Evolutionary conservation across 495 filamentous ascomycete genomes (phyloP).

Genomic region (Pyrenopolyporus hunteri): DNA sequence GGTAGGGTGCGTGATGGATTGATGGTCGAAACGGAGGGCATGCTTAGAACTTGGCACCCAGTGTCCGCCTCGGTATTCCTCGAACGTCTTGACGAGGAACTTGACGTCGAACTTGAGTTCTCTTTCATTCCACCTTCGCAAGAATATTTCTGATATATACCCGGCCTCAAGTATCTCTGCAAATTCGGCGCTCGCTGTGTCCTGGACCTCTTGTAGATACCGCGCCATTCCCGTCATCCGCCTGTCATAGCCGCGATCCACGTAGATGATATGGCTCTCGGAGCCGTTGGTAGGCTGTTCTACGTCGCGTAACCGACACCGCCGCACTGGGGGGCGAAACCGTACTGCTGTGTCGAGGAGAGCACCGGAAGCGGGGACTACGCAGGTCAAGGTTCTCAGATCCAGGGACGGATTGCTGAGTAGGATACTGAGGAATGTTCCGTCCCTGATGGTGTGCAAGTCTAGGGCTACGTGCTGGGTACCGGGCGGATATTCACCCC

Average conservation of each 20-base stretch:
- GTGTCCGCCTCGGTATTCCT: slow-evolving; percentile 27
- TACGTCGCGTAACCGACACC: slow-evolving; percentile 12
- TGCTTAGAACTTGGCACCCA: slow-evolving; percentile 28
- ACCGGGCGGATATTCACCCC: slow-evolving; percentile 7
- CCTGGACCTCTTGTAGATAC: slow-evolving; percentile 16
- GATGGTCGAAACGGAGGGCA: slow-evolving; percentile 19
- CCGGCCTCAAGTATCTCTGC: background rate
- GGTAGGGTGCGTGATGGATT: slow-evolving; percentile 1
- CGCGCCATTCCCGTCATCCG: slow-evolving; percentile 19
- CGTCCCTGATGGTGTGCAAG: slow-evolving; percentile 23
- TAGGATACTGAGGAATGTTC: slow-evolving; percentile 2
- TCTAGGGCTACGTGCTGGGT: slow-evolving; percentile 19
- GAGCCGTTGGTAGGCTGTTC: slow-evolving; percentile 9
- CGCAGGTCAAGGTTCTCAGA: slow-evolving; percentile 11
- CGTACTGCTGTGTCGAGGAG: slow-evolving; percentile 10
- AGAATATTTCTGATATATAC: background rate
- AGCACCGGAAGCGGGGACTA: slow-evolving; percentile 6
- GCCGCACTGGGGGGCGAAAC: slow-evolving; percentile 18
- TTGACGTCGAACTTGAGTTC: slow-evolving; percentile 13
- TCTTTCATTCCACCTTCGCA: slow-evolving; percentile 10
- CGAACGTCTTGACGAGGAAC: slow-evolving; percentile 17
- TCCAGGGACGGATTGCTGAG: background rate
- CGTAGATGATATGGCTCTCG: slow-evolving; percentile 25
- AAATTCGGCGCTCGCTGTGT: slow-evolving; percentile 15
- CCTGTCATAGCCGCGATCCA: slow-evolving; percentile 18